Evolutionary conservation across 495 filamentous ascomycete genomes (phyloP), one percentile per base, ranked within the genome.

Genomic region (Bacidia gigantensis): DNA sequence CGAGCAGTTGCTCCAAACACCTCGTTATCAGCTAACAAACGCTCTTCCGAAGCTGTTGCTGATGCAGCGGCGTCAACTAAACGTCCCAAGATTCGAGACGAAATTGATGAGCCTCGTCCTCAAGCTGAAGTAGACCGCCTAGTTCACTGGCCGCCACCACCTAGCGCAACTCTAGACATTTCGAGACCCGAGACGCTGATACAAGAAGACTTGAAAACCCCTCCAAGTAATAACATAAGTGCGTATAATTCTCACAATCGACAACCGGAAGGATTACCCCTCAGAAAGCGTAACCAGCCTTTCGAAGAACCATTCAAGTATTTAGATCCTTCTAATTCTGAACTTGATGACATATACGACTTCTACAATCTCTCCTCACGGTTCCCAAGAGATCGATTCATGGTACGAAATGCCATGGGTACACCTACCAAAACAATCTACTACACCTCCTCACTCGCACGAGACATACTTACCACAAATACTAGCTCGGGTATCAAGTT

Each of bases 251-350:
- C 20, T 2, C n/a, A n/a, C n/a, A 20, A 9, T n/a, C 45, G 20
- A 1, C 47, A 50, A 32, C 5, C 12, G 17, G 25, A 50, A 20
- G 25, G 25, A 21, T 23, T 20, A n/a, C 12, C 29, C 2, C 17
- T 18, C 25, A 47, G 46, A 54, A 73, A 72, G 58, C 68, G 67
- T 54, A 71, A 69, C 29, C 78, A 73, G 63, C 68, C 72, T 14
- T 71, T 80, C 50, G 89, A 94, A 65, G 92, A 96, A 60, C 86
- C 87, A 0, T 98, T 94, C 75, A 94, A 89, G 58, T 98, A 86
- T 65, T 72, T 98, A 49, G 60, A 78, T 11, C 68, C 77, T 0
- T 72, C 83, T 49, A 83, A 96, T 61, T 65, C 73, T 2, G 87
- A 90, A 54, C 78, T 97, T 23, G 60, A 79, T 21, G 69, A 74